A percentile compares a stretch with the other conserved stretches of the same genome.
Conservation (phyloP, 2,329 filamentous ascomycete species). For the Fusarium nisikadoi region DNA sequence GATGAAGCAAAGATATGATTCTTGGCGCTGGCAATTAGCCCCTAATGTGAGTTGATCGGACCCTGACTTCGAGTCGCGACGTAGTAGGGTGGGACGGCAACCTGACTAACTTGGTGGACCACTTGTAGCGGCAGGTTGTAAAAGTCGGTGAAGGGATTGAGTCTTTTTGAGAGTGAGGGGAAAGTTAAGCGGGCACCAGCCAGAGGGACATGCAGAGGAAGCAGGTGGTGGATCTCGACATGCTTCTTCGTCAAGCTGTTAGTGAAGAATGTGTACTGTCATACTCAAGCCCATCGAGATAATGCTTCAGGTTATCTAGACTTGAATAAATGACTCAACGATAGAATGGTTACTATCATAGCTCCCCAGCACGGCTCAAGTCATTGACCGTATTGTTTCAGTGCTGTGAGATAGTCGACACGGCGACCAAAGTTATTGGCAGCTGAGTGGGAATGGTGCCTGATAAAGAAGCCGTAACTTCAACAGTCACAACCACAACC, state of each 20-base stretch:
- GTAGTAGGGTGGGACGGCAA: slow-evolving; percentile 39
- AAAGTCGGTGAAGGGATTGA: slow-evolving; percentile 49
- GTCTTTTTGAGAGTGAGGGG: slow-evolving; percentile 33
- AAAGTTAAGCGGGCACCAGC: slow-evolving; percentile 36
- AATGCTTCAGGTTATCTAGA: slow-evolving; percentile 20
- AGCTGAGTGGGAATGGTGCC: slow-evolving; percentile 2
- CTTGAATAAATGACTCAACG: neutral
- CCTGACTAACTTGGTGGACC: slow-evolving; percentile 38
- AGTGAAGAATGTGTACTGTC: slow-evolving; percentile 11
- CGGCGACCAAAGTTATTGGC: neutral
- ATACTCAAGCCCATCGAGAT: neutral
- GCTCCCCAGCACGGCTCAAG: slow-evolving; percentile 7
- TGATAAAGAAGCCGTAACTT: neutral
- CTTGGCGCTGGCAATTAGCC: slow-evolving; percentile 26
- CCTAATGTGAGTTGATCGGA: slow-evolving; percentile 37
- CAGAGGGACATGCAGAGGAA: slow-evolving; percentile 25
- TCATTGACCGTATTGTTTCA: neutral
- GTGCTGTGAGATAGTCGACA: neutral
- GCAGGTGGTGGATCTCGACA: slow-evolving; percentile 33
- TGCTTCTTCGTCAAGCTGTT: slow-evolving; percentile 19
- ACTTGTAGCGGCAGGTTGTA: slow-evolving; percentile 39
- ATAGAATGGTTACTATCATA: neutral
- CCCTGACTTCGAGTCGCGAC: slow-evolving; percentile 42
- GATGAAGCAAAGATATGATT: slow-evolving; percentile 32
- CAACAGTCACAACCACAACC: slow-evolving; percentile 8